Conservation (phyloP, 1,284 basidiomycete genomes). For the Trametes hirsuta region DNA sequence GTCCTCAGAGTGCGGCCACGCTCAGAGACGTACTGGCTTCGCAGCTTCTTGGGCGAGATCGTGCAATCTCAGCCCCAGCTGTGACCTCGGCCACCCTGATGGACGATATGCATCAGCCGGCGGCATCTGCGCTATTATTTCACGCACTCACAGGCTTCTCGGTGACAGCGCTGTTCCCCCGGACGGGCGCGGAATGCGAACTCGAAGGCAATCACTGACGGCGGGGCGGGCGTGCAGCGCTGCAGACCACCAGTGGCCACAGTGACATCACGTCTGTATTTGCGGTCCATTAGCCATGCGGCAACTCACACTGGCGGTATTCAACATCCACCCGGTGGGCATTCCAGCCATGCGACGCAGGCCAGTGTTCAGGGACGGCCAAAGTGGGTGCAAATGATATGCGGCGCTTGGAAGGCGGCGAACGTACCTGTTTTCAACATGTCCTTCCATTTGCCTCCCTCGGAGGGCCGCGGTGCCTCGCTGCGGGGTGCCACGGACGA, state of each 20-base stretch:
- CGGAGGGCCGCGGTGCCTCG: not conserved
- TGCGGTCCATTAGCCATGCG: too few species aligned
- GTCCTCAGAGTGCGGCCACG: not conserved
- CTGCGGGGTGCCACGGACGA: not conserved
- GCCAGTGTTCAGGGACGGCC: not conserved
- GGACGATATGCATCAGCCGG: constrained; percentile 1
- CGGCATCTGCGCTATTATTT: constrained; percentile 9
- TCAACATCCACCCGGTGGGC: too few species aligned
- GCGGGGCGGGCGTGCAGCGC: not conserved
- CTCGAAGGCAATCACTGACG: constrained; percentile 8
- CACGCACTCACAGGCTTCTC: not conserved
- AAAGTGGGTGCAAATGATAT: not conserved
- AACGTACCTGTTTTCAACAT: not conserved
- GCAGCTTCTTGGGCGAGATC: constrained; percentile 10
- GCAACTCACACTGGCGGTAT: too few species aligned
- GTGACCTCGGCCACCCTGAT: constrained; percentile 24
- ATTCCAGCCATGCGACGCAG: too few species aligned
- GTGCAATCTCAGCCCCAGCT: not conserved
- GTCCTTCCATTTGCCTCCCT: not conserved
- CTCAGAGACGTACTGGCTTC: constrained; percentile 9
- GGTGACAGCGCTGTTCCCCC: not conserved
- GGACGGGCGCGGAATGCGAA: not conserved
- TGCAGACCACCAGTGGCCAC: too few species aligned
- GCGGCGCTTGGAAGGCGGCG: not conserved
- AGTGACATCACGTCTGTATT: too few species aligned